Evolutionary conservation across 495 filamentous ascomycete genomes (phyloP), one percentile per base, ranked within the genome.

Genomic region (Penicillium cinerascens): DNA sequence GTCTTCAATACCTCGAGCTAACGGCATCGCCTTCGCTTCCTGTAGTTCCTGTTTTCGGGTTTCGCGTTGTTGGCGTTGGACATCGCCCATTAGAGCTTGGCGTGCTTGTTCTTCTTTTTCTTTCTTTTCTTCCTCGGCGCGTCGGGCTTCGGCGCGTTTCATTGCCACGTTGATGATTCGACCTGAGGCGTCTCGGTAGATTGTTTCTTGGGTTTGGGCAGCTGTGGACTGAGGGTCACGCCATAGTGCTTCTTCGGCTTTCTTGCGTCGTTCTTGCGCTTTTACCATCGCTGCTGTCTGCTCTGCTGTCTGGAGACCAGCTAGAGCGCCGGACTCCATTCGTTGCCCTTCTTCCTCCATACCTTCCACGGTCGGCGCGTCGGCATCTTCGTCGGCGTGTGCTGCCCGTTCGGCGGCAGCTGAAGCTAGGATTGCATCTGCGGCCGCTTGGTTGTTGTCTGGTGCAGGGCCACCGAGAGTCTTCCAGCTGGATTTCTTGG

Each of bases 161-260:
- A 97, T 89, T 2, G 85, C 81, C 7, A 96, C 85, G 62, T 97
- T 95, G 54, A 97, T 88, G 11, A 96, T 85, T 17, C 92, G 81
- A 3, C 93, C 93, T 3, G 86, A 91, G 10, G 93, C 93, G 75
- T 98, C 93, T 44, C 93, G 86, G 63, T 97, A 93, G 39, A 97
- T 88, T 0, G 92, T 91, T 69, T 97, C 91, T 54, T 82, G 79
- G 7, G 77, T 74, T 22, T 72, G 49, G 56, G 63, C 72, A 5
- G 59, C 57, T 15, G 60, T 58, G 38, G 73, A 64, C 35, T 66
- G 44, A 11, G 69, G 67, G 21, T 74, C 74, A 11, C 76, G 71
- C 50, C 65, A 71, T 21, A 52, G 50, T 16, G 69, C 71, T 44
- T 72, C 75, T 49, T 78, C 74, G 22, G 63, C 63, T 49, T 73